phyloP scores from a whole-genome alignment of 768 basidiomycete genomes.

The Phlegmacium glaucopus region DNA sequence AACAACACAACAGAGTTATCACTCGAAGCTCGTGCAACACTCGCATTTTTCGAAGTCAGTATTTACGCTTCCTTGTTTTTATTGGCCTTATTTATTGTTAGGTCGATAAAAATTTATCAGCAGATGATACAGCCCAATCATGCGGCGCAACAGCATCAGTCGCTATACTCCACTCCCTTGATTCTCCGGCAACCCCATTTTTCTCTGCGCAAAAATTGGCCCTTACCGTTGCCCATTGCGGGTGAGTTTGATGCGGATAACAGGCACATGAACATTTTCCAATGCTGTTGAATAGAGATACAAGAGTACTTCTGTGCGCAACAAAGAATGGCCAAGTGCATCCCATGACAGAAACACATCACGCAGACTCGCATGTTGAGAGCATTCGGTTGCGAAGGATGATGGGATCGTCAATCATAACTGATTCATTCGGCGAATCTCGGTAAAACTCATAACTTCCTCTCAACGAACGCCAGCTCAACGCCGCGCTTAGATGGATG shows the following conservation, averaged over 20 bases:
- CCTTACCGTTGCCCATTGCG: slow-evolving; percentile 90
- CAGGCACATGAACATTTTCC: background rate
- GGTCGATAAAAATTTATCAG: slow-evolving; percentile 75
- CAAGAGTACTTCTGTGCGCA: slow-evolving; percentile 80
- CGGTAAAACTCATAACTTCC: slow-evolving; percentile 42
- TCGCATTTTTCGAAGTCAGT: slow-evolving; percentile 82
- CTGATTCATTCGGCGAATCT: slow-evolving; percentile 93
- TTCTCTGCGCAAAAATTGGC: slow-evolving; percentile 73
- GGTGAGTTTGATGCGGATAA: slow-evolving; percentile 40
- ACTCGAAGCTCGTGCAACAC: slow-evolving; percentile 80
- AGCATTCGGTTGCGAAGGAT: slow-evolving; percentile 80
- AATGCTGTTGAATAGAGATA: slow-evolving; percentile 59
- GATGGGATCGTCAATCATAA: slow-evolving; percentile 87
- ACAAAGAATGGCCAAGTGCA: slow-evolving; percentile 68
- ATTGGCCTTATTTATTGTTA: slow-evolving; percentile 22
- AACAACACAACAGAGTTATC: slow-evolving; percentile 46
- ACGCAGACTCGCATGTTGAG: slow-evolving; percentile 89
- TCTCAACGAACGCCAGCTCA: slow-evolving; percentile 1
- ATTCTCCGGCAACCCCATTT: slow-evolving; percentile 76
- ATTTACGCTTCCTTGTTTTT: background rate
- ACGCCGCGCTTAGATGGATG: slow-evolving; percentile 70
- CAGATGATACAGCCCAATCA: slow-evolving; percentile 61
- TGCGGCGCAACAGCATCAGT: slow-evolving; percentile 93
- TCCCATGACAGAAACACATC: slow-evolving; percentile 92
- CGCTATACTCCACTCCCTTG: slow-evolving; percentile 87